Conservation (phyloP, 2,329 filamentous ascomycete species). For the Magnaporthales sp. region DNA sequence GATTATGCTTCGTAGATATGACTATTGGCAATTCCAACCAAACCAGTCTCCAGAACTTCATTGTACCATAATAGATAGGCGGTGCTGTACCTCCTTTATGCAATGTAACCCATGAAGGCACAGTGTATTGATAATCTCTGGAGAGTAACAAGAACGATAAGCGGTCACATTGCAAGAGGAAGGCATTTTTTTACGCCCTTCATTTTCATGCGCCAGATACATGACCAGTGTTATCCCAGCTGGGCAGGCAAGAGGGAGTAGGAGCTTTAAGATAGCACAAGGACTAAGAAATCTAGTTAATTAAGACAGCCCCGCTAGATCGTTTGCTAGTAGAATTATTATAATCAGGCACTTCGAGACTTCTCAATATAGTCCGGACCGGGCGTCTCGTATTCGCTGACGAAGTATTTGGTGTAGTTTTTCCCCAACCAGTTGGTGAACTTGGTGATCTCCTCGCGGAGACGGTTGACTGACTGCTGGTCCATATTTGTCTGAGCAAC, state of each 20-base stretch:
- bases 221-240: not conserved
- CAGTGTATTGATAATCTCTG: not conserved
- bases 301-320: not conserved
- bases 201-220: not conserved
- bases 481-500: constrained; percentile 99
- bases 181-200: not conserved
- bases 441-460: constrained; percentile 82
- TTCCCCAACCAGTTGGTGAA: constrained; percentile 79
- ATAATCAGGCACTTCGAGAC: constrained; percentile 36
- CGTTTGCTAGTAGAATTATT: not conserved
- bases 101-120: not conserved
- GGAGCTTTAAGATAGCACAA: constrained; percentile 11
- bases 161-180: not conserved
- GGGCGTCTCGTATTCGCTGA: constrained; percentile 65
- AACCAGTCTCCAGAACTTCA: not conserved
- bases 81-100: not conserved
- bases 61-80: not conserved
- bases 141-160: not conserved
- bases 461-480: constrained; percentile 74
- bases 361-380: constrained; percentile 64
- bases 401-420: constrained; percentile 70
- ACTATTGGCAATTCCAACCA: not conserved
- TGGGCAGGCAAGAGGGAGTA: not conserved
- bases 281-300: constrained; percentile 3
- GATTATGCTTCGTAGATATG: not conserved